Evolutionary conservation across 2,329 filamentous ascomycete genomes (phyloP), one percentile per base, ranked within the genome.

Genomic region (Leptographium lundbergii): DNA sequence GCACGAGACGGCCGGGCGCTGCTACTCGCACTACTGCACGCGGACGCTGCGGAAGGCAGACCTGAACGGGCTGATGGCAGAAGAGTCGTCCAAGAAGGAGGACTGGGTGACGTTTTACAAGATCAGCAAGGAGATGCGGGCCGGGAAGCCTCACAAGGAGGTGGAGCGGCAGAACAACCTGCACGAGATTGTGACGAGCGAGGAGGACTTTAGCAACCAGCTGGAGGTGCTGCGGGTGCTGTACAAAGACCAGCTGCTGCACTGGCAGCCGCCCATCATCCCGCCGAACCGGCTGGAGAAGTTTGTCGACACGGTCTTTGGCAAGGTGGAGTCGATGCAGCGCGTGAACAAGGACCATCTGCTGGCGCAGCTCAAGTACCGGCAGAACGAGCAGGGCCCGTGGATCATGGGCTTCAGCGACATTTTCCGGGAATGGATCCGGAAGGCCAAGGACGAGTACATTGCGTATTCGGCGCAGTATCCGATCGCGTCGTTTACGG

Each of bases 341-440:
- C 84, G 87, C 64, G 90, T 91, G 66, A 97, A 97, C 71, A 94
- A 95, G 70, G 91, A 96, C 63, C 87, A 94, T 69, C 80, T 99
- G 24, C 75, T 99, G 27, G 88, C 92, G 2, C 92, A 96, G 70
- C 81, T 99, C 66, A 97, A 97, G 69, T 99, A 97, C 69, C 85
- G 94, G 29, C 94, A 99, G 70, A 88, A 94, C 67, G 94, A 97
- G 69, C 92, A 99, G 73, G 94, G 94, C 0, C 94, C 94, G 0
- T 99, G 91, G 85, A 86, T 99, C 60, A 79, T 82, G 14, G 94
- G 94, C 3, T 96, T 96, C 73, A 96, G 91, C 69, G 94, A 97
- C 68, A 89, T 99, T 56, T 97, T 99, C 77, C 81, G 94, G 60
- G 94, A 99, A 73, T 99, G 94, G 94, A 96, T 97, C 62, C 84